Base-by-base conservation (phyloP, 768 basidiomycete genomes). In the Pleurotus sapidus region DNA sequence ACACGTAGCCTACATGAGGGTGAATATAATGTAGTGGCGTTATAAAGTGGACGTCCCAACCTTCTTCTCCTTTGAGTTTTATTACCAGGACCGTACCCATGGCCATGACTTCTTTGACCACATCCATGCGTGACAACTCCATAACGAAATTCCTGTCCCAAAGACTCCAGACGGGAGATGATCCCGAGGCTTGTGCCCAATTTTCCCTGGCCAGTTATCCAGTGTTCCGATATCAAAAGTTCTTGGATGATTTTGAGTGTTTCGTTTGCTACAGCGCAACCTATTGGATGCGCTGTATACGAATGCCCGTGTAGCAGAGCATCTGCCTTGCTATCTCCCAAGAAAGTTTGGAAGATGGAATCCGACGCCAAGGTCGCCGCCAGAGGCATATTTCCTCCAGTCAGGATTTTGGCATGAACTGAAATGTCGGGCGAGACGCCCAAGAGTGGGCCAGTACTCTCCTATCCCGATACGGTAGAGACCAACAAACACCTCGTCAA, bases 401-500 rank as follows among this genome's bases (percentile, higher is more conserved):
- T 98, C 24, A 98, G 79, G 57, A 94, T 87, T 70, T 98, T 98
- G 11, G 94, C 96, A 64, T 95, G 84, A 50, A 94, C 93, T 3
- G 92, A 84, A 46, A 98, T 90, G 67, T 98, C 96, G 1, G 96
- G 96, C 25, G 77, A 63, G 18, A 81, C 80, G 3, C 89, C 87
- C 1, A 98, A 80, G 20, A 95, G 66, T 2, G 87, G 78, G 0
- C 75, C 78, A 0, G 82, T 74, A 48, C 87, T 87, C 57, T 83
- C 73, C 64, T n/a, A 89, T 72, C 1, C 94, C 94, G 46, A 96
- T 77, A 34, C 96, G 90, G 65, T 94, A 84, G n/a, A 98, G 77
- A 0, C 96, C 96, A 20, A 89, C 84, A 67, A 98, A 98, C 8
- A 98, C 96, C 70, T 98, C 96, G 68, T 98, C 96, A 65, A 91